Percentiles rank a stretch among this genome's conserved stretches.
These are phyloP conservation scores for Hypholoma sublateritium DNA, from an alignment of 768 basidiomycete species.

Conservation along the genomic window DNA sequence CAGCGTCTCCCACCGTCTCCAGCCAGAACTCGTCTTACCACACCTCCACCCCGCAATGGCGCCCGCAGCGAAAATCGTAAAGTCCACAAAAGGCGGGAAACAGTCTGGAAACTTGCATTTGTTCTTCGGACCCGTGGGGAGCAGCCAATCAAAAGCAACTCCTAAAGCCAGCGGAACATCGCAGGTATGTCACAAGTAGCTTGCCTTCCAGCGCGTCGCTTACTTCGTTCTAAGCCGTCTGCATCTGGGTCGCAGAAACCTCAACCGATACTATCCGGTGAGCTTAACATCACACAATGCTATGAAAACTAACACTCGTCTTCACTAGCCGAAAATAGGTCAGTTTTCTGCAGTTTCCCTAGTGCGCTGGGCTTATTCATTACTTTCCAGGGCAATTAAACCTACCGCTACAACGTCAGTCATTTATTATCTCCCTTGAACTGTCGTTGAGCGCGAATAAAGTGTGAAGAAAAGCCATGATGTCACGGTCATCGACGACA, in stretches of 20 bases:
- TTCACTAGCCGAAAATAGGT: conserved; percentile 10
- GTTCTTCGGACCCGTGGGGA: conserved; percentile 24
- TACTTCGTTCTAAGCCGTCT: conserved; percentile 7
- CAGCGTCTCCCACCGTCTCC: neutral
- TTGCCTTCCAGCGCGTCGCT: neutral
- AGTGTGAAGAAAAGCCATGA: conserved; percentile 9
- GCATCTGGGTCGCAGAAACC: conserved; percentile 16
- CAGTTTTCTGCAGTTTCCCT: neutral
- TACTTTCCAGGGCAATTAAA: conserved; percentile 3
- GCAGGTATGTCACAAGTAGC: conserved; percentile 9
- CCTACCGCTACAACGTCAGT: neutral
- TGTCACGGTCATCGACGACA: conserved; percentile 20
- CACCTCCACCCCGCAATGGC: conserved; percentile 11
- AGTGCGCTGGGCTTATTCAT: neutral
- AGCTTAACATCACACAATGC: neutral
- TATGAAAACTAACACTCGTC: neutral
- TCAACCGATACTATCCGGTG: conserved; percentile 1
- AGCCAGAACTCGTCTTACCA: neutral
- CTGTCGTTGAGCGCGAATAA: neutral
- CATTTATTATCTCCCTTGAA: neutral
- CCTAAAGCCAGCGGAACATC: conserved; percentile 11
- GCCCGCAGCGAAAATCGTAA: conserved; percentile 15
- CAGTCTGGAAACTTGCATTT: conserved; percentile 18
- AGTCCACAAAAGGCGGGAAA: conserved; percentile 13
- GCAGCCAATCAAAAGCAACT: conserved; percentile 18